Evolutionary conservation across 2,329 filamentous ascomycete species (phyloP).

Genomic region (Hypoxylon sp.): DNA sequence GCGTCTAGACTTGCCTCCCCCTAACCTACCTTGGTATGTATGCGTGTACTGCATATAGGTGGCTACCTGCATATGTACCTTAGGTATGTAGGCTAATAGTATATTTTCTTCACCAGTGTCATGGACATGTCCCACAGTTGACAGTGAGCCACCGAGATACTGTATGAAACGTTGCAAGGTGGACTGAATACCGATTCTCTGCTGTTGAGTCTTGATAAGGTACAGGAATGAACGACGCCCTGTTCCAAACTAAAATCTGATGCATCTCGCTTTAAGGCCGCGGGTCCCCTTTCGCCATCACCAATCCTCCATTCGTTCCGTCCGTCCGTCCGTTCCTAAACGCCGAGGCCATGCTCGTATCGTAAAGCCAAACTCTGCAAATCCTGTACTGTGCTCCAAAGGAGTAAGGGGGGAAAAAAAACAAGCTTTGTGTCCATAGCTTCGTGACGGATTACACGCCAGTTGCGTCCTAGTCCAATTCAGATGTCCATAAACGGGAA

Average conservation of each 20-base stretch:
- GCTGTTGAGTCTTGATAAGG: background rate
- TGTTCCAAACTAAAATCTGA: background rate
- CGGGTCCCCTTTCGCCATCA: background rate
- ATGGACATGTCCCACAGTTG: background rate
- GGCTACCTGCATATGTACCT: background rate
- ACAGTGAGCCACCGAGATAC: background rate
- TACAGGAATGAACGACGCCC: background rate
- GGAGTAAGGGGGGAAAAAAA: background rate
- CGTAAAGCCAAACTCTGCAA: conserved; percentile 9
- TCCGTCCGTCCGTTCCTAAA: conserved; percentile 11
- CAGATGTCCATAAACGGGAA: conserved; percentile 27
- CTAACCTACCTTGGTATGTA: background rate
- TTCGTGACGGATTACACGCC: conserved; percentile 29
- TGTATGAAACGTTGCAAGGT: background rate
- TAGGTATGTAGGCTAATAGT: background rate
- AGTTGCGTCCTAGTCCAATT: conserved; percentile 16
- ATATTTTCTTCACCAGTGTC: background rate
- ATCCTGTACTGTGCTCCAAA: background rate
- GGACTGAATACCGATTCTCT: background rate
- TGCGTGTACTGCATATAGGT: background rate
- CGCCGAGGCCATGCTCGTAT: conserved; percentile 36
- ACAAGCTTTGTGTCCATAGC: conserved; percentile 23
- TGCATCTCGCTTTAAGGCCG: background rate
- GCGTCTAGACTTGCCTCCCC: background rate
- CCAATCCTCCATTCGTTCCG: background rate